These are phyloP conservation scores for Diplocarpon mali DNA, from an alignment of 2,329 filamentous ascomycete species.

Conservation along the genomic window DNA sequence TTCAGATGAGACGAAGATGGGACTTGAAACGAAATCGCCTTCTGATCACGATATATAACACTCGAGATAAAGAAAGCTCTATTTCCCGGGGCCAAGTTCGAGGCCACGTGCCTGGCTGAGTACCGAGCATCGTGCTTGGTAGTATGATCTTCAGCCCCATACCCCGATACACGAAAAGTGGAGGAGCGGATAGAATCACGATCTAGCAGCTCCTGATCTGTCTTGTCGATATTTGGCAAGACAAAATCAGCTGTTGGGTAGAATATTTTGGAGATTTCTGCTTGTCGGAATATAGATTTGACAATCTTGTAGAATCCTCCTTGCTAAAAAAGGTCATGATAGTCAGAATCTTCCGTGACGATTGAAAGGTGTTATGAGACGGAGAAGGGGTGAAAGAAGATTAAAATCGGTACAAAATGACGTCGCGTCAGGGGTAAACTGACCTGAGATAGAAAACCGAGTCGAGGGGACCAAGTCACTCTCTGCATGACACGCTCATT, in stretches of 20 bases:
- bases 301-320: constrained; percentile 3
- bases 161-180: constrained; percentile 25
- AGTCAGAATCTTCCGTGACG: no score
- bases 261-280: background rate
- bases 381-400: no score
- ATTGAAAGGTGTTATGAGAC: no score
- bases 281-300: constrained; percentile 4
- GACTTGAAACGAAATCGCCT: background rate
- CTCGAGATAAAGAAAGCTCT: constrained; percentile 5
- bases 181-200: constrained; percentile 26
- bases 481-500: constrained; percentile 35
- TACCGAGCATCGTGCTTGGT: constrained; percentile 4
- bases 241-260: constrained; percentile 1
- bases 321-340: background rate
- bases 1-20: background rate
- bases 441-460: constrained; percentile 4
- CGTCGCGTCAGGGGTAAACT: no score
- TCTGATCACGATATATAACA: background rate
- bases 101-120: background rate
- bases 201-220: constrained; percentile 12
- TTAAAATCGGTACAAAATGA: no score
- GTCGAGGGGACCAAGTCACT: constrained; percentile 18
- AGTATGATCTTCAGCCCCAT: constrained; percentile 28
- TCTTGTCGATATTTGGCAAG: background rate
- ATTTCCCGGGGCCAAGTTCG: background rate